Evolutionary conservation across 2,329 filamentous ascomycete genomes (phyloP).

Genomic region (Zymoseptoria passerinii): DNA sequence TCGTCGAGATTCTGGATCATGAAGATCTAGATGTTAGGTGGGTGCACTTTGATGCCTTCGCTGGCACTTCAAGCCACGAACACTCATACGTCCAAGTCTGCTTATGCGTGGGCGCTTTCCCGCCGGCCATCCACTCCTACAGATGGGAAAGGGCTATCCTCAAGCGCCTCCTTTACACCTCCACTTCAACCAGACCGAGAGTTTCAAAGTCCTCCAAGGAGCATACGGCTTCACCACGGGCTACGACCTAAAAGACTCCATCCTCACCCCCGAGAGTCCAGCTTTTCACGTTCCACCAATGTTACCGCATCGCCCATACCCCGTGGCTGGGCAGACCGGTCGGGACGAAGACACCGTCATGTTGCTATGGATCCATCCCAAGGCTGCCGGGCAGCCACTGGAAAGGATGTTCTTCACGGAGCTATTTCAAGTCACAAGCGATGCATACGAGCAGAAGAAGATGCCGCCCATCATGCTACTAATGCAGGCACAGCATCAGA

Average conservation of each 20-base stretch:
- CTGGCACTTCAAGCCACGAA: neutral
- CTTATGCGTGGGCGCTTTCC: constrained; percentile 3
- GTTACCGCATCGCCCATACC: constrained; percentile 5
- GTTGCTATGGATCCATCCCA: constrained; percentile 5
- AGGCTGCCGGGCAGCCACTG: constrained; percentile 1
- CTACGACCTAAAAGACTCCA: constrained; percentile 4
- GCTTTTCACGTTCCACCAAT: neutral
- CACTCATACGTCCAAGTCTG: neutral
- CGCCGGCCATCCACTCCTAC: constrained; percentile 1
- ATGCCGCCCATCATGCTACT: constrained; percentile 3
- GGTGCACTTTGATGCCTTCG: neutral
- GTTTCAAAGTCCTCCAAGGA: constrained; percentile 10
- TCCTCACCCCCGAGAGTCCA: constrained; percentile 3
- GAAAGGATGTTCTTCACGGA: constrained; percentile 7
- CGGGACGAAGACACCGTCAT: constrained; percentile 5
- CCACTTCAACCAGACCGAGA: constrained; percentile 11
- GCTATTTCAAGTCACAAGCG: constrained; percentile 2
- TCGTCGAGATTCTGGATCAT: constrained; percentile 5
- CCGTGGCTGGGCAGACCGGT: neutral
- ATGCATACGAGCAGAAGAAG: constrained; percentile 1
- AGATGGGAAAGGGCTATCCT: neutral
- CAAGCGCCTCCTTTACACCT: constrained; percentile 7
- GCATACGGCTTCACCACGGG: constrained; percentile 2
- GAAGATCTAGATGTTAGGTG: constrained; percentile 7
- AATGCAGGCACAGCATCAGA: constrained; percentile 4